Evolutionary conservation across 2,329 filamentous ascomycete genomes (phyloP), one percentile per base, ranked within the genome.

Genomic region (Penicillium sp.): DNA sequence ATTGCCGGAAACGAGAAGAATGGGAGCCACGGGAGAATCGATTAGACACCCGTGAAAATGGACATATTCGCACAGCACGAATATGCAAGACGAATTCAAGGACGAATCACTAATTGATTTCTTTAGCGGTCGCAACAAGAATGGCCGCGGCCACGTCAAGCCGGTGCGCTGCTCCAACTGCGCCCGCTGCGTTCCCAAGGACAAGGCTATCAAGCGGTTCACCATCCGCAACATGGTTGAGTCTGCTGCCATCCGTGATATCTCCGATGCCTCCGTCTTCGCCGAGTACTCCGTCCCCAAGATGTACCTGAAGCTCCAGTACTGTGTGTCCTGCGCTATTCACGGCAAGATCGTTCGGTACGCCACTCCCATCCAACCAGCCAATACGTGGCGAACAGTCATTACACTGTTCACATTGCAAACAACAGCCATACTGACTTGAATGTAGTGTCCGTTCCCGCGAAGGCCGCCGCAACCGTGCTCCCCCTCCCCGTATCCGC

Each of bases 251-350:
- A 98, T 99, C 81, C 95, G 96, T 92, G 95, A 99, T 91, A 99
- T 99, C 85, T 97, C 93, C 71, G 95, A 99, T 81, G 95, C 96
- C 77, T 98, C 95, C 77, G 95, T 99, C 82, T 99, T 98, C 84
- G 82, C 90, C 76, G 95, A 99, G 86, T 99, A 99, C 87, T 93
- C 92, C 73, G 93, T 99, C 77, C 95, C 95, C 84, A 99, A 99
- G 91, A 99, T 99, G 96, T 99, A 99, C 91, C 87, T 99, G 84
- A 99, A 99, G 90, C 90, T 99, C 81, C 95, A 99, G 87, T 99
- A 99, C 91, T 99, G 95, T 82, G 95, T 99, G 79, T 98, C 93
- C 82, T 99, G 95, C 84, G 95, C 95, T 78, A 99, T 99, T 72
- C 95, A 99, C 87, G 95, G 95, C 87, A 99, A 99, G 90, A 99